Conservation (phyloP, 1,284 basidiomycete genomes). For the Schizopora paradoxa region DNA sequence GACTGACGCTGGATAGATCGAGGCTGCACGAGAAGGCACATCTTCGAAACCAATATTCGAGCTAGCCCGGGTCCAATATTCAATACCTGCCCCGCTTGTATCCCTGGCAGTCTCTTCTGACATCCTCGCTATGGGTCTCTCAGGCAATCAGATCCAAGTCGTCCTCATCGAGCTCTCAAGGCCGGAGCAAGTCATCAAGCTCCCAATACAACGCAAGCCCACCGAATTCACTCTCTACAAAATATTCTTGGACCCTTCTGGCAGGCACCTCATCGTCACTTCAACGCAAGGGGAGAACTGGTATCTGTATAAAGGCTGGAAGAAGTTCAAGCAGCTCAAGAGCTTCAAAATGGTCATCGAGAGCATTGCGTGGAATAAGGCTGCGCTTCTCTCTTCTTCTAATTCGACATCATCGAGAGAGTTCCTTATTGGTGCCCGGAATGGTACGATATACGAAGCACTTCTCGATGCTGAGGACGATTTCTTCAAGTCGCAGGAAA, state of each 20-base stretch:
- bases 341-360: conserved; percentile 86
- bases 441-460: conserved; percentile 81
- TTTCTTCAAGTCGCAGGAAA: conserved; percentile 86
- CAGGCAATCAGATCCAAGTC: conserved; percentile 71
- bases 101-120: conserved; percentile 83
- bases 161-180: conserved; percentile 83
- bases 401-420: conserved; percentile 74
- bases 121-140: conserved; percentile 77
- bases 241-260: conserved; percentile 88
- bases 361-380: conserved; percentile 89
- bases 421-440: conserved; percentile 84
- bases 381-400: conserved; percentile 59
- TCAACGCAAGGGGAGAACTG: conserved; percentile 90
- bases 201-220: conserved; percentile 70
- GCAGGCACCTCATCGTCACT: conserved; percentile 83
- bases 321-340: conserved; percentile 74
- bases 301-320: conserved; percentile 81
- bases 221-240: conserved; percentile 69
- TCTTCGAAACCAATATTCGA: conserved; percentile 69
- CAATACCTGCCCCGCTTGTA: conserved; percentile 75
- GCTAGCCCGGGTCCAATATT: conserved; percentile 83
- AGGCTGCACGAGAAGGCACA: conserved; percentile 30
- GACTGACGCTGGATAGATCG: conserved; percentile 21
- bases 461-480: conserved; percentile 85
- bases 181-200: conserved; percentile 73